Evolutionary conservation across 2,329 filamentous ascomycete species (phyloP).

Genomic region (Chrysoporthe cubensis): DNA sequence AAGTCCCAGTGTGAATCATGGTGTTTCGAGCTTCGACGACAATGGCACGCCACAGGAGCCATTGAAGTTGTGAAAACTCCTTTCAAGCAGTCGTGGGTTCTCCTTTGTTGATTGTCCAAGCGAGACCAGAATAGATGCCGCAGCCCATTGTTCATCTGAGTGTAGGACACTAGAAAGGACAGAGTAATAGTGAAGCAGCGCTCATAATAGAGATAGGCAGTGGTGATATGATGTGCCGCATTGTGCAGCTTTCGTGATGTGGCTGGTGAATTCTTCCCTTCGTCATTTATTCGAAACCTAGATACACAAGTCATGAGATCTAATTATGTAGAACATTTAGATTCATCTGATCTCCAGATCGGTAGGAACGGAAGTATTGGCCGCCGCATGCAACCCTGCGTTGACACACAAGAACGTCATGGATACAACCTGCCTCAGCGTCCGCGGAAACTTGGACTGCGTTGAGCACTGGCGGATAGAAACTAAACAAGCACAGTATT

Average conservation of each 20-base stretch:
- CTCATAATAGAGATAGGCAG: neutral
- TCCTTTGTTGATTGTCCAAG: slow-evolving; percentile 1
- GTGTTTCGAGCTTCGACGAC: slow-evolving; percentile 8
- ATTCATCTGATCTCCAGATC: neutral
- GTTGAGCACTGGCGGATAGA: neutral
- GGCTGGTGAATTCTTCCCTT: neutral
- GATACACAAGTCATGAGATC: too few species aligned
- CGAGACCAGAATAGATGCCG: neutral
- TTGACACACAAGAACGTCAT: neutral
- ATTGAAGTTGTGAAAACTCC: slow-evolving; percentile 3
- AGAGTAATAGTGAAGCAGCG: neutral
- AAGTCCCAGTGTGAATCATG: neutral
- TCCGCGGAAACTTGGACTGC: neutral
- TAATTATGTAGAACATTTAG: neutral
- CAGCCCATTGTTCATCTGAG: neutral
- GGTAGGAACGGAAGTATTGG: neutral
- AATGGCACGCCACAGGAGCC: slow-evolving; percentile 1
- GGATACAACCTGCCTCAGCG: neutral
- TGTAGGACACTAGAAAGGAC: neutral
- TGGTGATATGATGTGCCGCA: neutral
- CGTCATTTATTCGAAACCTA: neutral
- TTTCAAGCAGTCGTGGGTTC: neutral
- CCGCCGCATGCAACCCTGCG: neutral
- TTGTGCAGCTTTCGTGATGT: neutral
- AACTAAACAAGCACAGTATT: neutral